Base-by-base conservation (phyloP, 2,329 filamentous ascomycete genomes). In the Fusarium sp. region DNA sequence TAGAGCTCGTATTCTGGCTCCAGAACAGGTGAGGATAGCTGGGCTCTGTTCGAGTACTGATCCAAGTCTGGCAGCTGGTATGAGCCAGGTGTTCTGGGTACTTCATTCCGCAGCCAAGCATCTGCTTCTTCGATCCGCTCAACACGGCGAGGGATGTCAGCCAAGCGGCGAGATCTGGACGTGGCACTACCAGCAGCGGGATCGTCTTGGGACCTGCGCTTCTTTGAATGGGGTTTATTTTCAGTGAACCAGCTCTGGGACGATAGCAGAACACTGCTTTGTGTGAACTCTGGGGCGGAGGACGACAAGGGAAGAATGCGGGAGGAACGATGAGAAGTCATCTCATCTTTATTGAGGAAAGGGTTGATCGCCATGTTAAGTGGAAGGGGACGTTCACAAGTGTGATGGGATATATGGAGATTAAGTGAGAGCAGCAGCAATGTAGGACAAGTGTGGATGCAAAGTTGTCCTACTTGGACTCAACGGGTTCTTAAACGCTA, bases 391-490 rank as follows among this genome's bases (percentile, higher is more conserved):
- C 44, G 31, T n/a, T 47, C 11, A 44, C 26, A 38, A 31, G 9
- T 60, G 38, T 13, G 44, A 33, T 61, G 57, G 4, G 41, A 59
- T 61, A 44, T 44, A 31, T 47, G 45, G 63, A 16, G 15, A 24
- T 36, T 58, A 55, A 56, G 44, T 38, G 54, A 55, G 30, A 35
- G 51, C 56, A 60, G 63, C 48, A 56, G 60, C 51, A 50, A 48
- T 41, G 68, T n/a, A 47, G 65, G 33, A 54, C 13, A 41, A 48
- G 41, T 55, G 38, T 38, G 48, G 57, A 38, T 58, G 48, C 28
- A 30, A 31, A 26, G 30, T 44, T 61, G 61, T 75, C 72, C 51
- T 57, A 68, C 56, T 57, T 51, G 47, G 59, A 61, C 55, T 55
- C 9, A 60, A 53, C 42, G 39, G 55, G 53, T 28, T 66, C 45